Evolutionary conservation across 2,329 filamentous ascomycete species (phyloP).

Genomic region (Tolypocladium amazonense): DNA sequence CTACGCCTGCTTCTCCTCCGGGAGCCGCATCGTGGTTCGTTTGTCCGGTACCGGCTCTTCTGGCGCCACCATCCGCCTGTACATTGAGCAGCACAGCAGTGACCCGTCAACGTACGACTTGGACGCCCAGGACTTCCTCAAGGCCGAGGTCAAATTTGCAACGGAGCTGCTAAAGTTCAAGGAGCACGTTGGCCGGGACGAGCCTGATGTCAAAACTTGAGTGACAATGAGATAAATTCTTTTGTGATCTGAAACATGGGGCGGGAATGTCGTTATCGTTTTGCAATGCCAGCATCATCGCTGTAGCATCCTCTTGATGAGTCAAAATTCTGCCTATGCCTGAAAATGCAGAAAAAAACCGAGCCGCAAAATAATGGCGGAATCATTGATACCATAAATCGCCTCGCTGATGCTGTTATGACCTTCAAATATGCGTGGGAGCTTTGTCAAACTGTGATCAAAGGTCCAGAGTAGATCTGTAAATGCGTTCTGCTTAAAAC

Average conservation of each 20-base stretch:
- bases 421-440: not conserved
- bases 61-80: conserved; percentile 91
- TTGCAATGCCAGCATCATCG: not conserved
- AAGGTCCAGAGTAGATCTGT: not conserved
- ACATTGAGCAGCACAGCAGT: conserved; percentile 89
- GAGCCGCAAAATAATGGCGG: not conserved
- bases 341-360: not conserved
- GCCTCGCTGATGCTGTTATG: not conserved
- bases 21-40: conserved; percentile 88
- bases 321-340: not conserved
- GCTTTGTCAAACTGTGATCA: not conserved
- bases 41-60: conserved; percentile 92
- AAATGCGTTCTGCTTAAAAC: not conserved
- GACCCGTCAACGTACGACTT: conserved; percentile 67
- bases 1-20: conserved; percentile 87
- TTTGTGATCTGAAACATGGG: not conserved
- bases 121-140: conserved; percentile 89
- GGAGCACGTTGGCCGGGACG: conserved; percentile 82
- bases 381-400: not conserved
- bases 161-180: conserved; percentile 83
- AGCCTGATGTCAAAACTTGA: conserved; percentile 92
- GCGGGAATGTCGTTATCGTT: not conserved
- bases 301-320: not conserved
- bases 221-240: not conserved
- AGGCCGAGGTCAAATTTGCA: conserved; percentile 78